These are phyloP conservation scores for Penicillium cinerascens DNA, from an alignment of 495 filamentous ascomycete genomes.

Conservation along the genomic window DNA sequence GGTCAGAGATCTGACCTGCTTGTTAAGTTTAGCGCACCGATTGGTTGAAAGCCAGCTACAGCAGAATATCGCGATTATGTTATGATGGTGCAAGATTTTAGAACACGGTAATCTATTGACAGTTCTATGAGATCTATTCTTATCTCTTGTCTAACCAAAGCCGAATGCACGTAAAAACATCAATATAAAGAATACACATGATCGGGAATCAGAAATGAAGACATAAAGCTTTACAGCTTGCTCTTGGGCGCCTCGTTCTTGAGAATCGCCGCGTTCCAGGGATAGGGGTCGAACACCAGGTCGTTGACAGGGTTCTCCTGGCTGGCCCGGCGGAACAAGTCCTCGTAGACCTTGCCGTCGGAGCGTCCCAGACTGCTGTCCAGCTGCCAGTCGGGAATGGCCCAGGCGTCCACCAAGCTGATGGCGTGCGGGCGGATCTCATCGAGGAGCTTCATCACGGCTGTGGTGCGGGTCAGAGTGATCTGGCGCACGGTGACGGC, in stretches of 20 bases:
- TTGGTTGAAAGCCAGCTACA: too few relatives aligned
- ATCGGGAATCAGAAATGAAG: conserved; percentile 2
- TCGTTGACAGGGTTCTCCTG: conserved; percentile 66
- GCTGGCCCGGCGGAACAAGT: conserved; percentile 62
- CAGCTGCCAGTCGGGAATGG: conserved; percentile 67
- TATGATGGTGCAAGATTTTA: too few relatives aligned
- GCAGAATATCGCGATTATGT: too few relatives aligned
- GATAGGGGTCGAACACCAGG: conserved; percentile 64
- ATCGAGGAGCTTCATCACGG: conserved; percentile 61
- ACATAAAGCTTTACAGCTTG: conserved; percentile 31
- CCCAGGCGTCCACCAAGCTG: conserved; percentile 62
- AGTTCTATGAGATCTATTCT: conserved; percentile 15
- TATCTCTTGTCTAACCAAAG: conserved; percentile 9
- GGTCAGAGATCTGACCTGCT: too few relatives aligned
- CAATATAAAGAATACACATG: conserved; percentile 9
- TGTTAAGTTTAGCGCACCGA: too few relatives aligned
- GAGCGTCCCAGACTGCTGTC: conserved; percentile 61
- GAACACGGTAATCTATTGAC: background rate
- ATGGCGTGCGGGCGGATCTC: conserved; percentile 67
- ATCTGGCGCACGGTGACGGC: conserved; percentile 65
- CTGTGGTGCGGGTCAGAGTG: conserved; percentile 54
- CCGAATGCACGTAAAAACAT: conserved; percentile 1
- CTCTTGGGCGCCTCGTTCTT: conserved; percentile 46
- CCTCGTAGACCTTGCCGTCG: conserved; percentile 67
- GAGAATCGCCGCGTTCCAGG: conserved; percentile 55